Evolutionary conservation across 305 asterid species (phyloP).

Genomic region (Fraxinus sp.): DNA sequence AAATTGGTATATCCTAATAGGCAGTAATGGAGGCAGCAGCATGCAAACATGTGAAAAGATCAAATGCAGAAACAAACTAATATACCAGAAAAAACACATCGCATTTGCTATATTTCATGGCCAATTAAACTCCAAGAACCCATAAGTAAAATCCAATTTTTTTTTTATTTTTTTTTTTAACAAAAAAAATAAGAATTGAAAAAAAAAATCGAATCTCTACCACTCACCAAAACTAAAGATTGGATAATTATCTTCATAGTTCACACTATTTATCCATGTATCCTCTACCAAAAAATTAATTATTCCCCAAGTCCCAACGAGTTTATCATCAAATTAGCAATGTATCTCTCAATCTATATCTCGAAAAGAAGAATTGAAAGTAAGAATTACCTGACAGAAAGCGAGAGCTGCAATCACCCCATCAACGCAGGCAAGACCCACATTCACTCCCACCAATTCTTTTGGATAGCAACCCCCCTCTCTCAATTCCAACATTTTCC

Average conservation of each 20-base stretch:
- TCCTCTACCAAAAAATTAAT: constrained; percentile 2
- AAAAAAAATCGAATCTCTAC: background rate
- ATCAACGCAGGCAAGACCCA: constrained; percentile 52
- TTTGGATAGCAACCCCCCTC: constrained; percentile 57
- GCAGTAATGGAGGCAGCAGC: background rate
- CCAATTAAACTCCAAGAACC: constrained; percentile 11
- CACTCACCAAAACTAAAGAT: constrained; percentile 2
- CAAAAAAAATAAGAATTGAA: background rate
- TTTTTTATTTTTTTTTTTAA: too few species aligned
- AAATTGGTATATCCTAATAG: background rate
- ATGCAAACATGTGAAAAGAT: background rate
- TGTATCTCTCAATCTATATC: background rate
- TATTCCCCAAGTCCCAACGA: background rate
- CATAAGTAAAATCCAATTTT: background rate
- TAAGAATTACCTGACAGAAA: constrained; percentile 48
- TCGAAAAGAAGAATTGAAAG: background rate
- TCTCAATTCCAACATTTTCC: constrained; percentile 59
- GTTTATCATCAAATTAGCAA: background rate
- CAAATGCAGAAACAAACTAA: constrained; percentile 1
- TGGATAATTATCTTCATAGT: background rate
- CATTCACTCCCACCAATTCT: constrained; percentile 48
- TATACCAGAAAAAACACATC: background rate
- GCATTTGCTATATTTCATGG: constrained; percentile 9
- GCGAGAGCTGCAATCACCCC: constrained; percentile 47
- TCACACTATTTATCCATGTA: background rate